These are phyloP conservation scores for Alopecurus myosuroides DNA, from an alignment of 176 grass and related monocot genomes.

Conservation along the genomic window DNA sequence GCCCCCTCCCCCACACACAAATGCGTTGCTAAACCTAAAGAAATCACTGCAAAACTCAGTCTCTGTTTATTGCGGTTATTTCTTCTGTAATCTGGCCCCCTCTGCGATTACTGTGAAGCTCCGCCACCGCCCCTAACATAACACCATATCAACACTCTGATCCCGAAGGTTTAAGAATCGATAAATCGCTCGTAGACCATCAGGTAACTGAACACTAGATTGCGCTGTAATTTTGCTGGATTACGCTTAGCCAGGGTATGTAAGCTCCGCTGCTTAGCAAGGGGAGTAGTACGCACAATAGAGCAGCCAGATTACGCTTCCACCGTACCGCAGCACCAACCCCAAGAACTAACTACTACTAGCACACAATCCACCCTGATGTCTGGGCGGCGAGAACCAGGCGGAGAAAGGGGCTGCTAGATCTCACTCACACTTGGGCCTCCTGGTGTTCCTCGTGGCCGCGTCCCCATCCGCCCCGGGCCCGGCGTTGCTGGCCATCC, in stretches of 20 bases:
- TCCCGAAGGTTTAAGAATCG: background rate
- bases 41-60: too few species aligned
- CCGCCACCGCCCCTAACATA: background rate
- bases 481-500: conserved; percentile 48
- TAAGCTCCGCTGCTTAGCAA: background rate
- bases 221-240: background rate
- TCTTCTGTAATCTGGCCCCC: too few species aligned
- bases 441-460: conserved; percentile 52
- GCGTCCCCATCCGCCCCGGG: conserved; percentile 36
- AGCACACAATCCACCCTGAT: background rate
- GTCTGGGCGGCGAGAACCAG: background rate
- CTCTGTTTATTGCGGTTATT: too few species aligned
- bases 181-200: background rate
- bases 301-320: background rate
- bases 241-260: background rate
- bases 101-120: too few species aligned
- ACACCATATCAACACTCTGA: background rate
- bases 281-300: background rate
- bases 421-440: conserved; percentile 82
- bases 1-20: too few species aligned
- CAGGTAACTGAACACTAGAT: background rate
- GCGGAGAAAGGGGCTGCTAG: background rate
- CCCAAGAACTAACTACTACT: background rate
- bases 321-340: background rate
- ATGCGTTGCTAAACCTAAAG: too few species aligned